Evolutionary conservation across 192 early-diverging fungal genomes (phyloP).

Genomic region (Linnemannia zychae): DNA sequence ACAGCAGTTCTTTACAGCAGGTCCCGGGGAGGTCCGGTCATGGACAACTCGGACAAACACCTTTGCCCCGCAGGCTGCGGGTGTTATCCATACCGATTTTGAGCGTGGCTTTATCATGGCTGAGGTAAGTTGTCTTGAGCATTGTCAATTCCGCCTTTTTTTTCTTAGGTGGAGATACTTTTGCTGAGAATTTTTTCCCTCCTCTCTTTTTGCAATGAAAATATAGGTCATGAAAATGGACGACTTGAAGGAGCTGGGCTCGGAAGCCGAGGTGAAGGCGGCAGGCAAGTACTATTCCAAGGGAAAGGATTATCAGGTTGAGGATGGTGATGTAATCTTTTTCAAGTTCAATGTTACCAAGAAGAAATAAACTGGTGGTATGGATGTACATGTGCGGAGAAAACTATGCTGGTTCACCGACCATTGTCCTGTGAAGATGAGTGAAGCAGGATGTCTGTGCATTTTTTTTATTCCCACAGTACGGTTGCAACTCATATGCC

Average conservation of each 20-base stretch:
- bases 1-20: slow-evolving; percentile 83
- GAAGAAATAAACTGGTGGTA: slow-evolving; percentile 45
- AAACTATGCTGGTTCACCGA: neutral
- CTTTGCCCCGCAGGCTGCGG: slow-evolving; percentile 81
- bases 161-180: too few relatives aligned
- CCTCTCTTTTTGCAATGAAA: neutral
- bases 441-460: neutral
- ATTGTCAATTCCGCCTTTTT: too few relatives aligned
- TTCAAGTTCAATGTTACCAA: slow-evolving; percentile 66
- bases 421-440: too few relatives aligned
- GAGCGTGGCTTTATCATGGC: slow-evolving; percentile 84
- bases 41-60: slow-evolving; percentile 78
- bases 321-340: slow-evolving; percentile 71
- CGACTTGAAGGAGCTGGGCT: slow-evolving; percentile 70
- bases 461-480: neutral
- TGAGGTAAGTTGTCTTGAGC: too few relatives aligned
- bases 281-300: slow-evolving; percentile 81
- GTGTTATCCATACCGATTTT: slow-evolving; percentile 81
- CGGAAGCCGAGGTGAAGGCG: slow-evolving; percentile 78
- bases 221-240: slow-evolving; percentile 63
- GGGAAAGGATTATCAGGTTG: slow-evolving; percentile 80
- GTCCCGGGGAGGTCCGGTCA: slow-evolving; percentile 81
- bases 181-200: neutral
- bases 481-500: too few relatives aligned
- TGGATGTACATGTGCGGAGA: neutral